These are phyloP conservation scores for Cynanchum wilfordii DNA, from an alignment of 257 asterid species.

Conservation along the genomic window DNA sequence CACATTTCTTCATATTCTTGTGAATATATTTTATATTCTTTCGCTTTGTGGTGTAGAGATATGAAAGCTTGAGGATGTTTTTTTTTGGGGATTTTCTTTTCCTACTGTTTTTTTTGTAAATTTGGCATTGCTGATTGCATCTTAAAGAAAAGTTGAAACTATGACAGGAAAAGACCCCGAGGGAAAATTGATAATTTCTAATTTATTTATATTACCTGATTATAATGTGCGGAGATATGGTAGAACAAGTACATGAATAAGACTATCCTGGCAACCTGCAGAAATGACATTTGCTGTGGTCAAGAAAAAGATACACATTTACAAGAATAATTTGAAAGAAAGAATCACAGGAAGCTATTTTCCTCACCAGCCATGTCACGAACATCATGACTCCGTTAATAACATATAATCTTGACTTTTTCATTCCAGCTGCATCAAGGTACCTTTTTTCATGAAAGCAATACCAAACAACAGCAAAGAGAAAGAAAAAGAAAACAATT, in stretches of 20 bases:
- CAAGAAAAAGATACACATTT: neutral
- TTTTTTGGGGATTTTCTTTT: neutral
- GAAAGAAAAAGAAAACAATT: neutral
- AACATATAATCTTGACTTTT: slow-evolving; percentile 50
- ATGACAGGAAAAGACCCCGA: neutral
- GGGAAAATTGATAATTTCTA: neutral
- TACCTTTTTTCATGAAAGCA: slow-evolving; percentile 41
- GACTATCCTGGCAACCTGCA: slow-evolving; percentile 72
- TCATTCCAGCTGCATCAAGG: slow-evolving; percentile 76
- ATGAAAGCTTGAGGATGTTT: neutral
- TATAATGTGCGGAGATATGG: slow-evolving; percentile 37
- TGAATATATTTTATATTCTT: too few species aligned
- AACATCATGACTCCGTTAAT: slow-evolving; percentile 60
- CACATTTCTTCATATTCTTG: too few species aligned
- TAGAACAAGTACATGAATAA: slow-evolving; percentile 54
- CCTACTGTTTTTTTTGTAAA: neutral
- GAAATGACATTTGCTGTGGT: neutral
- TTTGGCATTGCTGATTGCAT: neutral
- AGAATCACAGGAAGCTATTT: neutral
- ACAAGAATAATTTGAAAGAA: neutral
- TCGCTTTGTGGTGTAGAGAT: neutral
- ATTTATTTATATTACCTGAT: slow-evolving; percentile 41
- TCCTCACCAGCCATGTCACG: slow-evolving; percentile 62
- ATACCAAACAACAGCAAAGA: slow-evolving; percentile 9
- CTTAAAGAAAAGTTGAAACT: neutral